phyloP scores from a whole-genome alignment of 768 basidiomycete species.

The Boletus sp. region DNA sequence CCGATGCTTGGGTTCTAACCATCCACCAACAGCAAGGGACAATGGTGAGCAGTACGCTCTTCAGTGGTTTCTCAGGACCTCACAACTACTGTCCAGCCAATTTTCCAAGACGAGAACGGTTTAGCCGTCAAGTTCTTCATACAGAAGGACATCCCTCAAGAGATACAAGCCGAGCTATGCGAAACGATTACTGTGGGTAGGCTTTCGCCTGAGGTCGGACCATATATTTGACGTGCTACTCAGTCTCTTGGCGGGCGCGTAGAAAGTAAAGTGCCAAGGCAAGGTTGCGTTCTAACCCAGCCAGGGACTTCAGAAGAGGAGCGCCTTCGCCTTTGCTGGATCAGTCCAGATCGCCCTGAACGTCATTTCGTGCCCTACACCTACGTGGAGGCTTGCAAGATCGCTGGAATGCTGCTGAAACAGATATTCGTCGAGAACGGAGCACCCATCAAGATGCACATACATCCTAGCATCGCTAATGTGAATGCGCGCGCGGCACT shows the following conservation, averaged over 20 bases:
- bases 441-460: slow-evolving; percentile 69
- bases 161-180: slow-evolving; percentile 67
- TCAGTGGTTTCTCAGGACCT: neutral
- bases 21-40: neutral
- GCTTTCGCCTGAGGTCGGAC: neutral
- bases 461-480: slow-evolving; percentile 79
- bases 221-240: slow-evolving; percentile 2
- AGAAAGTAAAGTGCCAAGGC: slow-evolving; percentile 73
- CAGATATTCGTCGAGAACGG: slow-evolving; percentile 75
- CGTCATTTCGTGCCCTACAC: slow-evolving; percentile 79
- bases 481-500: slow-evolving; percentile 67
- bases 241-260: slow-evolving; percentile 76
- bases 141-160: slow-evolving; percentile 71
- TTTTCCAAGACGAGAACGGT: slow-evolving; percentile 69
- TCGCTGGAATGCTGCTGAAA: slow-evolving; percentile 67
- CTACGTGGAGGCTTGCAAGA: slow-evolving; percentile 82
- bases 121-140: slow-evolving; percentile 81
- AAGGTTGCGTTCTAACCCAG: slow-evolving; percentile 72
- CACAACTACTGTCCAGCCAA: slow-evolving; percentile 42
- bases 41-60: slow-evolving; percentile 22
- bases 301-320: slow-evolving; percentile 68
- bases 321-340: slow-evolving; percentile 76
- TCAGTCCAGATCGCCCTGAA: slow-evolving; percentile 64
- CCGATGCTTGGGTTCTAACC: slow-evolving; percentile 31
- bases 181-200: slow-evolving; percentile 65